Conservation (phyloP, 768 basidiomycete species). For the Paxillus ammoniavirescens region DNA sequence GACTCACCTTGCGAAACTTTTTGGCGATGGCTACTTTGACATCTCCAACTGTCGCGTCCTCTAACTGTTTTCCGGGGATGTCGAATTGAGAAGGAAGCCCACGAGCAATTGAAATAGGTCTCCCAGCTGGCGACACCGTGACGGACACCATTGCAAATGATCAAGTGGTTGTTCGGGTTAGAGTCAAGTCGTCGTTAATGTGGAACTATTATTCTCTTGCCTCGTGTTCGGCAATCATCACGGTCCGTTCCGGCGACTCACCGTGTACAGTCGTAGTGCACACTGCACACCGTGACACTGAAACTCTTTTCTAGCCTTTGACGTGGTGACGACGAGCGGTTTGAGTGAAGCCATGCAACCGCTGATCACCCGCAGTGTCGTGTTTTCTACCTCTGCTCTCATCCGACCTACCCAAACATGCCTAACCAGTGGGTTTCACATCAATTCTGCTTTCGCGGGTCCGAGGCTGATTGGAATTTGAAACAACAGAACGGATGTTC, state of each 20-base stretch:
- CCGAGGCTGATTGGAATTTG: constrained; percentile 9
- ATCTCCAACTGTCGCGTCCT: constrained; percentile 59
- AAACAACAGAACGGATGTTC: constrained; percentile 19
- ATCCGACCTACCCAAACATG: neutral
- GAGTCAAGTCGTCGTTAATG: neutral
- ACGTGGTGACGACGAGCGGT: neutral
- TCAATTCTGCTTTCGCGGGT: neutral
- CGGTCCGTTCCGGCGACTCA: too few relatives aligned
- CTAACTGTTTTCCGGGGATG: constrained; percentile 39
- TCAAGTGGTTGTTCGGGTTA: neutral
- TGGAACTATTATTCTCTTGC: neutral
- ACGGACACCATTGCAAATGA: constrained; percentile 46
- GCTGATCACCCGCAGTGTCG: constrained; percentile 1
- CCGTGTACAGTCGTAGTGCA: too few relatives aligned
- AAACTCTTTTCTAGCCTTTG: neutral
- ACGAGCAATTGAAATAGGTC: constrained; percentile 44
- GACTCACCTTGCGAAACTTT: constrained; percentile 49
- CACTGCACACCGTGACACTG: neutral
- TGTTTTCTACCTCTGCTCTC: neutral
- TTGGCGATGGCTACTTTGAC: constrained; percentile 64
- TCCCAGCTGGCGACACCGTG: constrained; percentile 50
- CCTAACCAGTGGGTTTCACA: constrained; percentile 3
- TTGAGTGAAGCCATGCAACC: constrained; percentile 10
- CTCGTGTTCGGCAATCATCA: neutral
- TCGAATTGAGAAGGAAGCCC: constrained; percentile 52